Base-by-base conservation (phyloP, 2,329 filamentous ascomycete species). In the Trichoderma atrobrunneum region DNA sequence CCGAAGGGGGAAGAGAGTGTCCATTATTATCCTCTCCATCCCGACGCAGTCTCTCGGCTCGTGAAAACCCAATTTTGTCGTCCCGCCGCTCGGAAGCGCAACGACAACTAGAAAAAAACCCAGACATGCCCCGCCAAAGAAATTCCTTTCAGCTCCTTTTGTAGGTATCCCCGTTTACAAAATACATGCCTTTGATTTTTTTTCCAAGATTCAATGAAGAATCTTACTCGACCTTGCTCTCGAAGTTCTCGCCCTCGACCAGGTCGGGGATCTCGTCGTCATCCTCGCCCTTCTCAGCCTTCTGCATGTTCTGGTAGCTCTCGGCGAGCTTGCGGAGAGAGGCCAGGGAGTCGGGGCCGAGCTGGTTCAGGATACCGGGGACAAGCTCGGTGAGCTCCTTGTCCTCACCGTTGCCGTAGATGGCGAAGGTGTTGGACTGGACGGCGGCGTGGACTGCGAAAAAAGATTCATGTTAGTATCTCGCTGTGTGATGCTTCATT, bases 341-440 rank as follows among this genome's bases (percentile, higher is more conserved):
- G 74, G 96, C 96, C 73, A 99, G 93, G 76, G 94, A 97, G 88
- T 99, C 96, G 81, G 96, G 96, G 81, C 96, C 96, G 76, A 99
- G 94, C 89, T 99, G 96, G 92, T 98, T 99, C 76, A 99, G 93
- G 86, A 99, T 99, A 77, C 96, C 96, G 80, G 96, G 96, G 77
- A 99, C 96, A 80, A 99, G 94, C 88, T 99, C 96, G 75, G 96
- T 99, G 78, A 99, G 93, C 88, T 99, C 96, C 91, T 99, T 99
- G 87, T 99, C 96, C 88, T 99, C 96, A 77, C 95, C 96, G 84
- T 94, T 92, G 79, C 96, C 96, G 89, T 98, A 99, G 88, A 99
- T 97, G 86, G 96, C 96, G 85, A 98, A 99, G 84, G 96, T 99
- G 91, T 99, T 99, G 85, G 95, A 91, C 80, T 95, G 94, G 78